phyloP scores from a whole-genome alignment of 2,329 filamentous ascomycete genomes.

The Aureobasidium namibiae region DNA sequence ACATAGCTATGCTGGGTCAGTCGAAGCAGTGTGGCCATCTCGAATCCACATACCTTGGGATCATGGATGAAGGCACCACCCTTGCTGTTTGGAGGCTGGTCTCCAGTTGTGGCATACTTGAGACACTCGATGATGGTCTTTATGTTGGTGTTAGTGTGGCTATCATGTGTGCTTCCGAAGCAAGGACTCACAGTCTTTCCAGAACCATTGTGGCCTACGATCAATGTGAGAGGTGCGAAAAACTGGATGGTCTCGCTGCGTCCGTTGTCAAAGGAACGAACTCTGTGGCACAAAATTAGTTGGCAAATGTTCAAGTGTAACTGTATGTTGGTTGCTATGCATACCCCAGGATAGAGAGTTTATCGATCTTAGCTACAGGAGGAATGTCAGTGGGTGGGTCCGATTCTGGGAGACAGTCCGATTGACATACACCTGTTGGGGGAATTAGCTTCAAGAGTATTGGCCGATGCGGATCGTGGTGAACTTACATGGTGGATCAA shows the following conservation, averaged over 20 bases:
- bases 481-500: slow-evolving; percentile 13
- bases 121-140: slow-evolving; percentile 93
- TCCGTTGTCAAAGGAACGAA: slow-evolving; percentile 77
- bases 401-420: neutral
- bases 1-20: slow-evolving; percentile 42
- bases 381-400: neutral
- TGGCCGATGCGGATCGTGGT: neutral
- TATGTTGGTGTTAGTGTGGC: slow-evolving; percentile 20
- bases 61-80: slow-evolving; percentile 94
- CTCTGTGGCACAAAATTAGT: slow-evolving; percentile 32
- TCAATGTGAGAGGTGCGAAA: slow-evolving; percentile 83
- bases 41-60: slow-evolving; percentile 55
- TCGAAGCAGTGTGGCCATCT: slow-evolving; percentile 8
- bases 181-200: slow-evolving; percentile 66
- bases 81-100: slow-evolving; percentile 81
- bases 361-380: slow-evolving; percentile 76
- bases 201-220: slow-evolving; percentile 94
- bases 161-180: neutral
- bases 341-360: slow-evolving; percentile 73
- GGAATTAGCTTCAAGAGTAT: neutral
- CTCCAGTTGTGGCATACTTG: slow-evolving; percentile 94
- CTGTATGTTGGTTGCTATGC: neutral
- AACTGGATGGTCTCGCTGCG: slow-evolving; percentile 75
- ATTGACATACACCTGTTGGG: slow-evolving; percentile 16
- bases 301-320: neutral